Base-by-base conservation (phyloP, 495 filamentous ascomycete genomes). In the Aspergillus heteromorphus region DNA sequence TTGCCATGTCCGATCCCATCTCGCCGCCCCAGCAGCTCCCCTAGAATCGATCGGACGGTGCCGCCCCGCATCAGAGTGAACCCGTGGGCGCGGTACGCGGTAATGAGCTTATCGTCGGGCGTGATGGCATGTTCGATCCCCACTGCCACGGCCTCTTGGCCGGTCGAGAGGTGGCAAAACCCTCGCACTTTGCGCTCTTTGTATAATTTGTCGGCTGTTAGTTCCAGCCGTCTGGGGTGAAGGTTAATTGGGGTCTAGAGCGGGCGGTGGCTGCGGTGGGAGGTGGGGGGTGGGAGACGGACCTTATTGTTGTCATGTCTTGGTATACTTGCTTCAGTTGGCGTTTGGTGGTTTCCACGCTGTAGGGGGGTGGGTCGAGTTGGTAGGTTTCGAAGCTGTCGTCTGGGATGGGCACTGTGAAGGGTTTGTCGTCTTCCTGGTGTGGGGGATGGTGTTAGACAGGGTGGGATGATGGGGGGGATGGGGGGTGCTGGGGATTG, bases 1-100 rank as follows among this genome's bases (percentile, higher is more conserved):
- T 95, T 96, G 63, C 91, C 91, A 73, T 91, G 89, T 36, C 91
- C 87, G 65, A 96, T 96, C 63, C 92, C 91, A 58, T 87, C 89
- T 63, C 89, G 80, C 56, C 90, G 84, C 53, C 91, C 92, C 20
- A 96, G 82, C 23, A 97, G 80, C 73, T 97, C 92, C 53, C 89
- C 92, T 61, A 97, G 89, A 66, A 96, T 92, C 45, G 83, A 85
- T 67, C 87, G 86, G 56, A 97, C 83, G 19, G 85, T 85, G 49
- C 82, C 92, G 29, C 91, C 92, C 53, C 91, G 87, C 89, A 97
- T 95, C 61, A 92, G 71, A 51, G 92, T 91, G 63, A 89, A 95
- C 54, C 91, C 91, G 78, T 97, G 92, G 75, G 91, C 95, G 34
- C 91, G 86, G 74, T 96, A 96, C 48, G 91, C 89, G 40, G 92